Percentiles rank a stretch among this genome's conserved stretches.
These are phyloP conservation scores for Fusarium austroafricanum DNA, from an alignment of 2,329 filamentous ascomycete genomes.

Conservation along the genomic window DNA sequence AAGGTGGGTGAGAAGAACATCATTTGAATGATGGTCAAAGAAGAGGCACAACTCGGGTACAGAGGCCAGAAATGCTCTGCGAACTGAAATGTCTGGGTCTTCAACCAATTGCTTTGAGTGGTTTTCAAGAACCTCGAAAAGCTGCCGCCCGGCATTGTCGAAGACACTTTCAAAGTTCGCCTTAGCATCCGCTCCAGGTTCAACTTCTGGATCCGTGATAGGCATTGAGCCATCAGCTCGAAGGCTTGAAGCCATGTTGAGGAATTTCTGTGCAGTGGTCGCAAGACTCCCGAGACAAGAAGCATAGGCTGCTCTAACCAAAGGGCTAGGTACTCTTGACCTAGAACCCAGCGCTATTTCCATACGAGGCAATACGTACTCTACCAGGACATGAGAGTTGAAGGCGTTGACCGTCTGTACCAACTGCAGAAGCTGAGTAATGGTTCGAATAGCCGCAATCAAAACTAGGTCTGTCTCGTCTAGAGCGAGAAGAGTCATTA, in stretches of 20 bases:
- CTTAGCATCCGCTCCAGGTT: slow-evolving; percentile 74
- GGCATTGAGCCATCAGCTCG: slow-evolving; percentile 85
- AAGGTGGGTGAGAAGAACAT: slow-evolving; percentile 94
- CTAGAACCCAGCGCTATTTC: slow-evolving; percentile 63
- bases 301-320: slow-evolving; percentile 91
- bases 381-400: slow-evolving; percentile 75
- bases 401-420: slow-evolving; percentile 88
- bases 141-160: slow-evolving; percentile 84
- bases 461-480: slow-evolving; percentile 88
- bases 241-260: slow-evolving; percentile 91
- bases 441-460: slow-evolving; percentile 83
- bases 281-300: slow-evolving; percentile 91
- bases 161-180: slow-evolving; percentile 85
- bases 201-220: slow-evolving; percentile 80
- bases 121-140: slow-evolving; percentile 84
- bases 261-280: slow-evolving; percentile 83
- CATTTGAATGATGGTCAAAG: slow-evolving; percentile 91
- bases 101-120: slow-evolving; percentile 93
- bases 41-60: slow-evolving; percentile 94
- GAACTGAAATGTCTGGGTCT: slow-evolving; percentile 85
- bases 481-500: slow-evolving; percentile 79
- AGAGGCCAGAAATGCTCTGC: slow-evolving; percentile 89
- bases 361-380: slow-evolving; percentile 75
- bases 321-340: slow-evolving; percentile 64
- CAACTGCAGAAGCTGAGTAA: slow-evolving; percentile 88